A percentile compares a stretch with the other conserved stretches of the same genome.
Evolutionary conservation across 2,329 filamentous ascomycete species (phyloP).

Genomic region (Colletotrichum musae): DNA sequence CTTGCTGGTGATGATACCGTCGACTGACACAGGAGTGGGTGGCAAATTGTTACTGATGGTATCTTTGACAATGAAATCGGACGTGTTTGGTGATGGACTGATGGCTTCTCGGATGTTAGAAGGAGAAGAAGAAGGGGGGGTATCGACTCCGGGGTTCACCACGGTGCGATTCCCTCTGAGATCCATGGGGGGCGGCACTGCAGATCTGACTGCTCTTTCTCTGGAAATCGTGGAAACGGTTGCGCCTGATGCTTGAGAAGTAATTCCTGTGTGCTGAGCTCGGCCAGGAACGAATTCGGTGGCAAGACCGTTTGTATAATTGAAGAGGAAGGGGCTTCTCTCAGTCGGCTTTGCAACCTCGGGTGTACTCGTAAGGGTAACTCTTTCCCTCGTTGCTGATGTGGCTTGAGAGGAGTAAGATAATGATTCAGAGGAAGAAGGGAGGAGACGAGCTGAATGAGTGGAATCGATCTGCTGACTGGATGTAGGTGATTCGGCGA

Average conservation of each 20-base stretch:
- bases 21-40: neutral
- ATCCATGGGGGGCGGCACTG: neutral
- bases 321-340: neutral
- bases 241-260: too few species aligned
- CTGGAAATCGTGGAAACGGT: neutral
- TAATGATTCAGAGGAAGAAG: too few species aligned
- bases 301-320: neutral
- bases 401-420: neutral
- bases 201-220: neutral
- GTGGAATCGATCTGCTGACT: too few species aligned
- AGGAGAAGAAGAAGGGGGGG: neutral
- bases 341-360: neutral
- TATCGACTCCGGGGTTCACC: neutral
- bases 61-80: too few species aligned
- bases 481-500: too few species aligned
- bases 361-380: neutral
- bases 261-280: neutral
- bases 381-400: neutral
- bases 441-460: too few species aligned
- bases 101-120: neutral
- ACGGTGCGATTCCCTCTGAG: neutral
- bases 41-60: too few species aligned
- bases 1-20: neutral
- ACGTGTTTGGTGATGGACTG: too few species aligned
- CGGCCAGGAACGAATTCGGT: constrained; percentile 14